Evolutionary conservation across 2,329 filamentous ascomycete species (phyloP).

Genomic region (Podosphaera xanthii): DNA sequence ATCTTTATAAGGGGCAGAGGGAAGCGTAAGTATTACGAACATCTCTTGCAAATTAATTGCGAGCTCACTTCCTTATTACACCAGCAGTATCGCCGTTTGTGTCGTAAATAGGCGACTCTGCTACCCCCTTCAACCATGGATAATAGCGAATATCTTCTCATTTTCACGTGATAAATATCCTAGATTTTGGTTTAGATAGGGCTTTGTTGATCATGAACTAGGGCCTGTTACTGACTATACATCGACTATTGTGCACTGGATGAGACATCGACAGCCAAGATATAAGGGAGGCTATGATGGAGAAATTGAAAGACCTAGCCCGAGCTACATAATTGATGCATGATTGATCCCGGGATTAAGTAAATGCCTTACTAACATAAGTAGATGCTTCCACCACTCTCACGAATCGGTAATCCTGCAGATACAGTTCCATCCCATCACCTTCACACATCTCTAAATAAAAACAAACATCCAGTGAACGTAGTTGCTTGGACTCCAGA

Average conservation of each 20-base stretch:
- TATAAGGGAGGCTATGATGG: slow-evolving; percentile 49
- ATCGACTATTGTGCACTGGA: slow-evolving; percentile 75
- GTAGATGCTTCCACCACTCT: slow-evolving; percentile 70
- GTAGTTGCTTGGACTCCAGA: slow-evolving; percentile 96
- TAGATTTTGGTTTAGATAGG: slow-evolving; percentile 3
- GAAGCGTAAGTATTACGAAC: slow-evolving; percentile 12
- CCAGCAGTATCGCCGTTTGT: not conserved
- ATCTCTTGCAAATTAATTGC: not conserved
- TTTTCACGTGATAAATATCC: not conserved
- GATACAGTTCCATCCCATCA: slow-evolving; percentile 88
- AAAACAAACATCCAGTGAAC: slow-evolving; percentile 92
- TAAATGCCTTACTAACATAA: slow-evolving; percentile 4
- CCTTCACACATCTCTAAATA: slow-evolving; percentile 93
- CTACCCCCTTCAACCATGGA: not conserved
- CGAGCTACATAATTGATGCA: slow-evolving; percentile 78
- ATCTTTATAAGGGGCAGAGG: slow-evolving; percentile 13
- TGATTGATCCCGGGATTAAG: slow-evolving; percentile 16
- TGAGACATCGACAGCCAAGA: slow-evolving; percentile 56
- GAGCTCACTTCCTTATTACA: not conserved
- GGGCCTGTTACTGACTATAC: slow-evolving; percentile 87
- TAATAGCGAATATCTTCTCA: not conserved
- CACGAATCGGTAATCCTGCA: slow-evolving; percentile 48
- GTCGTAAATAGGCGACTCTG: not conserved
- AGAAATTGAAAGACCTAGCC: slow-evolving; percentile 63
- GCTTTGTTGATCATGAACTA: slow-evolving; percentile 17